These are phyloP conservation scores for Pelargonium fulgidum DNA, from an alignment of 441 rosid species.

Conservation along the genomic window DNA sequence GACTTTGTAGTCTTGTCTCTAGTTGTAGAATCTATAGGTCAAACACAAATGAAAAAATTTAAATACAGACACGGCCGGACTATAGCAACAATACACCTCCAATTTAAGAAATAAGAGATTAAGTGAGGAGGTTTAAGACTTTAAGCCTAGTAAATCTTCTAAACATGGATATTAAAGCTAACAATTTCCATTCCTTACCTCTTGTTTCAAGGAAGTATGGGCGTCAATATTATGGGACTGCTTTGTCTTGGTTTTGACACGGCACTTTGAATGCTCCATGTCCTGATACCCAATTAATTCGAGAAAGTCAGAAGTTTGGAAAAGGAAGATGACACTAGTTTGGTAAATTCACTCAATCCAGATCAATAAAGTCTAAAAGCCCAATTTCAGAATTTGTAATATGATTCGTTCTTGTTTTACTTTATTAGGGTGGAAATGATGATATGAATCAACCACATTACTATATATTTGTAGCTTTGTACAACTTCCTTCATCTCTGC, in stretches of 20 bases:
- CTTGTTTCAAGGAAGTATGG: constrained; percentile 4
- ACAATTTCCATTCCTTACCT: neutral
- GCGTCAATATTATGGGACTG: neutral
- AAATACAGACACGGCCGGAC: too few relatives aligned
- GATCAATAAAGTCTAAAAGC: neutral
- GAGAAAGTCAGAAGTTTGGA: neutral
- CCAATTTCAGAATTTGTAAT: neutral
- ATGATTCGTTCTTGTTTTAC: too few relatives aligned
- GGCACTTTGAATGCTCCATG: neutral
- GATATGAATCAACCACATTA: neutral
- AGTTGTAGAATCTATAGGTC: constrained; percentile 66
- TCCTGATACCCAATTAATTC: neutral
- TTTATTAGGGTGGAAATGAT: neutral
- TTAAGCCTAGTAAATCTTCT: too few relatives aligned
- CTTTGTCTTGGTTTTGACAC: neutral
- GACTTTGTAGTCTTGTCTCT: constrained; percentile 73
- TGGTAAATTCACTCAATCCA: neutral
- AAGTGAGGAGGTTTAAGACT: too few relatives aligned
- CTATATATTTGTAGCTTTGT: neutral
- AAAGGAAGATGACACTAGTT: neutral
- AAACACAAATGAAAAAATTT: too few relatives aligned
- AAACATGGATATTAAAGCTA: neutral
- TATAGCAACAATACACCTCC: too few relatives aligned
- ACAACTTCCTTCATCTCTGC: neutral
- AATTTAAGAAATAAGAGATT: too few relatives aligned